Evolutionary conservation across 495 filamentous ascomycete species (phyloP).

Genomic region (Lindgomyces ingoldianus): DNA sequence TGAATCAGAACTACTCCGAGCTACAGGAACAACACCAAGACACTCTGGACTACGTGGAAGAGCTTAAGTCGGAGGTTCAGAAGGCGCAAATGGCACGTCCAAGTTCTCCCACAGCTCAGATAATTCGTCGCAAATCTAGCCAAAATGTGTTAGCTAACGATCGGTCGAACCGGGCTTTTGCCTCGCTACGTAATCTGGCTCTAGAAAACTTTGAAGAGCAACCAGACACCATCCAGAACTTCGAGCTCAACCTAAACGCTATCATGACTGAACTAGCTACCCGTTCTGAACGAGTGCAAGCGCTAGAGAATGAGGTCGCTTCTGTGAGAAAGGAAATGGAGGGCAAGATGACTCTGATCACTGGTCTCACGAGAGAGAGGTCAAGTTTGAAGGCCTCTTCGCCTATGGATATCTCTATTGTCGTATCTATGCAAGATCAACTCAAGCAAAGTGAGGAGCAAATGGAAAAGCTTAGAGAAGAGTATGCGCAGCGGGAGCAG

Average conservation of each 20-base stretch:
- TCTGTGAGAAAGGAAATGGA: constrained; percentile 94
- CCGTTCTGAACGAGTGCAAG: constrained; percentile 83
- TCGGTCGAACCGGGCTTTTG: constrained; percentile 88
- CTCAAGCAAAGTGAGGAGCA: constrained; percentile 80
- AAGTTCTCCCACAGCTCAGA: constrained; percentile 65
- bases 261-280: constrained; percentile 89
- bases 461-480: constrained; percentile 71
- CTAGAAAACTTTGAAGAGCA: constrained; percentile 77
- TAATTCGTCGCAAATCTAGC: constrained; percentile 91
- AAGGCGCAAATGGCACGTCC: constrained; percentile 67
- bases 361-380: constrained; percentile 87
- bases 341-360: constrained; percentile 88
- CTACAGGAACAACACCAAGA: constrained; percentile 80
- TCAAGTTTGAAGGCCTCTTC: constrained; percentile 80
- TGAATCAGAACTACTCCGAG: constrained; percentile 75
- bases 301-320: constrained; percentile 81
- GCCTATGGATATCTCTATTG: constrained; percentile 88
- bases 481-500: constrained; percentile 69
- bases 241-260: constrained; percentile 86
- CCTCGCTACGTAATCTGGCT: constrained; percentile 82
- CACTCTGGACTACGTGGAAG: constrained; percentile 80
- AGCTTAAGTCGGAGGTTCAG: constrained; percentile 80
- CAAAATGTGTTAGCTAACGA: constrained; percentile 83
- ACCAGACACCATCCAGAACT: constrained; percentile 85
- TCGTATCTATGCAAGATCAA: constrained; percentile 84